These are phyloP conservation scores for Silene latifolia DNA, from an alignment of 148 eudicot genomes.

Conservation along the genomic window DNA sequence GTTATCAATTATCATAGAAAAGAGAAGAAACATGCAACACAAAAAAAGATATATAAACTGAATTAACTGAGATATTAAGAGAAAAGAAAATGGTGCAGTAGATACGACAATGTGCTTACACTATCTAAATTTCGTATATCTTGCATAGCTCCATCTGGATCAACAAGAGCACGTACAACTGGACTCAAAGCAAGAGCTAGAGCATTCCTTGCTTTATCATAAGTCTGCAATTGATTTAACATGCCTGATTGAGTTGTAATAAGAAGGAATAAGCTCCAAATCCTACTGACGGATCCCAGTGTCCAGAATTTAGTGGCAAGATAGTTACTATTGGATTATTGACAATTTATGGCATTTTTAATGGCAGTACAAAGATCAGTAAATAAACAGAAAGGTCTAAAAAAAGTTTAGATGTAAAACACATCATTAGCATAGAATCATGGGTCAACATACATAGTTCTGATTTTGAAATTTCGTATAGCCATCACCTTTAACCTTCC, in stretches of 20 bases:
- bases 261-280: not conserved
- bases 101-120: slow-evolving; percentile 38
- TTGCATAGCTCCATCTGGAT: slow-evolving; percentile 96
- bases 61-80: not conserved
- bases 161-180: slow-evolving; percentile 90
- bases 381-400: not conserved
- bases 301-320: not conserved
- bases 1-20: not conserved
- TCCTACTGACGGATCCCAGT: not conserved
- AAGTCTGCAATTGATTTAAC: slow-evolving; percentile 52
- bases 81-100: slow-evolving; percentile 5
- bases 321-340: not conserved
- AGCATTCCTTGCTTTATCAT: slow-evolving; percentile 98
- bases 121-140: slow-evolving; percentile 79
- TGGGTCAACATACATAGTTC: not conserved
- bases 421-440: not conserved
- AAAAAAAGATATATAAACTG: not conserved
- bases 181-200: slow-evolving; percentile 97
- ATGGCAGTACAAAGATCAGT: not conserved
- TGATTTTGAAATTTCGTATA: not conserved
- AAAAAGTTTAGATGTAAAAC: not conserved
- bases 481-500: not conserved
- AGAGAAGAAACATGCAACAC: slow-evolving; percentile 2
- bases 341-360: not conserved
- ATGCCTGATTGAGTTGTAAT: slow-evolving; percentile 14